Conservation (phyloP, 768 basidiomycete species). For the Xerocomellus chrysenteron region DNA sequence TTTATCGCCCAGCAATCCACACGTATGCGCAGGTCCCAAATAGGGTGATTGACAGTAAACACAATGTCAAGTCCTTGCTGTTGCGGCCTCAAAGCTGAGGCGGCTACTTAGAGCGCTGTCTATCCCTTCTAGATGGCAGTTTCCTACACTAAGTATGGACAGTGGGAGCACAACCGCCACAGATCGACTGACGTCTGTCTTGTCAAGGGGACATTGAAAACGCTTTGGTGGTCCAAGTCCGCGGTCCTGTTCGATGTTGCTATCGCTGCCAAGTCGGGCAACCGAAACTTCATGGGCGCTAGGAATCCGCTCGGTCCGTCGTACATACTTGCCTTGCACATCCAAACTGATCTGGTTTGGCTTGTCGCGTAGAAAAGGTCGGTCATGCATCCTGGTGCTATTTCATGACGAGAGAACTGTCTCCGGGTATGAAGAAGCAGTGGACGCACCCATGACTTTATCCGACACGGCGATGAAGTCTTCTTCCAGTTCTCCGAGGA, state of each 20-base stretch:
- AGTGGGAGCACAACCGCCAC: constrained; percentile 3
- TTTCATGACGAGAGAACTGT: background rate
- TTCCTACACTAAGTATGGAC: background rate
- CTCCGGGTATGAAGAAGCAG: constrained; percentile 8
- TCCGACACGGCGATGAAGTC: constrained; percentile 15
- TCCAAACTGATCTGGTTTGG: constrained; percentile 1
- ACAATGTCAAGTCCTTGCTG: background rate
- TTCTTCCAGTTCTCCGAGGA: constrained; percentile 20
- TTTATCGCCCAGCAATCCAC: background rate
- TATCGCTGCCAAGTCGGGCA: background rate
- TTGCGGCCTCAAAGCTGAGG: background rate
- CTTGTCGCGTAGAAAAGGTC: background rate
- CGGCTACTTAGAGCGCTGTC: background rate
- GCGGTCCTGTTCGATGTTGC: background rate
- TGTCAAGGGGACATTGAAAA: background rate
- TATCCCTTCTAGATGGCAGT: constrained; percentile 1
- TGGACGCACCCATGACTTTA: background rate
- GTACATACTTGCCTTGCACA: background rate
- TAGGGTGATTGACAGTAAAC: background rate
- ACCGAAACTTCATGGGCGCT: background rate
- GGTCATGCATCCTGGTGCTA: background rate
- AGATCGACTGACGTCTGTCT: constrained; percentile 4
- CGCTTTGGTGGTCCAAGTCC: background rate
- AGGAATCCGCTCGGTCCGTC: background rate
- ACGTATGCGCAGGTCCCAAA: background rate